Evolutionary conservation across 179 eudicot species (phyloP), one percentile per base, ranked within the genome.

Genomic region (Beta macrorhiza): DNA sequence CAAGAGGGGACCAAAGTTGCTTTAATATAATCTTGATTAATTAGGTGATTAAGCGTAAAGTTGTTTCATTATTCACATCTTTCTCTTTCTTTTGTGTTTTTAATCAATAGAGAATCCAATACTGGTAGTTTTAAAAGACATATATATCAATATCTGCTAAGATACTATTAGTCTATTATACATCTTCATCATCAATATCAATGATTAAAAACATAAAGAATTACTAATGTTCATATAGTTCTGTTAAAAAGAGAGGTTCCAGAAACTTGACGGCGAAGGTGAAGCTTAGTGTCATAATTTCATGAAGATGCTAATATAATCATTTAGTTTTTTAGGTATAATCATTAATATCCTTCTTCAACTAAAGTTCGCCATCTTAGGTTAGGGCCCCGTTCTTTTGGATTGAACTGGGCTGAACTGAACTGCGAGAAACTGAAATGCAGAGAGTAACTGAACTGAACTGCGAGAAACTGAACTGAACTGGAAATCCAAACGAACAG

Each of bases 1-100:
- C 82, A 75, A 67, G 72, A 68, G 75, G 87, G 95, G 91, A 74
- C 85, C 91, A 79, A 57, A 56, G 62, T 0, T 25, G 25, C 19
- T 74, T 75, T 61, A 74, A 51, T 16, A 72, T 29, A 77, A 61
- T 71, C 77, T 37, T 69, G 78, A 84, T 57, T 78, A 42, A 74
- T 81, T 62, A 56, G 78, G 72, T 85, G 85, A 70, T 79, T 79
- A 79, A 67, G 17, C 72, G 19, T 74, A 82, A 79, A 78, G 85
- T 79, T 68, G 69, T 17, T 82, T 20, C 70, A 82, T 82, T 42
- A 75, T 79, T 80, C 78, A 79, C 84, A 67, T 79, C 80, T 83
- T 29, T 29, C 32, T 29, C 0, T 29, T 29, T 29, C 32, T 29
- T 81, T 79, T 29, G 0, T 57, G 32, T 53, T 42, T 65, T 19